phyloP scores from a whole-genome alignment of 2,329 filamentous ascomycete species.

The Calonectria hongkongensis region DNA sequence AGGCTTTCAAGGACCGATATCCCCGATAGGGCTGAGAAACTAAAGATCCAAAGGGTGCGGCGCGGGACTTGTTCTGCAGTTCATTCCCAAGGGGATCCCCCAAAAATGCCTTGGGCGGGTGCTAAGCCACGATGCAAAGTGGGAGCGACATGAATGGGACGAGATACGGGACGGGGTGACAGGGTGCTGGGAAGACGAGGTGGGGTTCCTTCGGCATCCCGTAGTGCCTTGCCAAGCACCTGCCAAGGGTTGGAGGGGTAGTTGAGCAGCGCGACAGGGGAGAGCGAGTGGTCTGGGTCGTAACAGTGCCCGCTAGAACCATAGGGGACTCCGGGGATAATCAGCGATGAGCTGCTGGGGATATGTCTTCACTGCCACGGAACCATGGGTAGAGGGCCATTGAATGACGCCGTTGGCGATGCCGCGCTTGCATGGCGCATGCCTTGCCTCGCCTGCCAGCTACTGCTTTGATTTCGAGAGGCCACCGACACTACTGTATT shows the following conservation, averaged over 20 bases:
- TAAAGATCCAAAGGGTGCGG: not conserved
- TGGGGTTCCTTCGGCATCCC: slow-evolving; percentile 11
- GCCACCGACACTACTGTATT: slow-evolving; percentile 8
- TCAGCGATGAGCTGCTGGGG: slow-evolving; percentile 8
- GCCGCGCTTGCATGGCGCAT: not conserved
- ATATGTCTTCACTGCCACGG: slow-evolving; percentile 13
- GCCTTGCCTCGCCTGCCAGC: not conserved
- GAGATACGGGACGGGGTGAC: slow-evolving; percentile 24
- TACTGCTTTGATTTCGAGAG: not conserved
- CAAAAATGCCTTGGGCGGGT: slow-evolving; percentile 30
- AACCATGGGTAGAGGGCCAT: not conserved
- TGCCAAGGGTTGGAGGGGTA: slow-evolving; percentile 22
- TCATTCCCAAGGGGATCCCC: slow-evolving; percentile 26
- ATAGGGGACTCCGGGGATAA: slow-evolving; percentile 20
- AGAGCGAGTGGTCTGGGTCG: slow-evolving; percentile 12
- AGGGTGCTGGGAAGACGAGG: not conserved
- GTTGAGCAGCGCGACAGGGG: slow-evolving; percentile 6
- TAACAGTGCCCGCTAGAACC: slow-evolving; percentile 19
- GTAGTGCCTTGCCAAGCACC: slow-evolving; percentile 24
- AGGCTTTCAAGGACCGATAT: slow-evolving; percentile 5
- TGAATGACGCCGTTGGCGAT: not conserved
- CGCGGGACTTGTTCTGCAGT: not conserved
- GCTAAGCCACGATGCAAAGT: slow-evolving; percentile 34
- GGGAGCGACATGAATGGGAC: slow-evolving; percentile 24
- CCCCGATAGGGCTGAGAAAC: slow-evolving; percentile 39